Percentiles rank a stretch among this genome's conserved stretches.
Evolutionary conservation across 371 early-diverging fungal species (phyloP).

Genomic region (Mucor saturninus): DNA sequence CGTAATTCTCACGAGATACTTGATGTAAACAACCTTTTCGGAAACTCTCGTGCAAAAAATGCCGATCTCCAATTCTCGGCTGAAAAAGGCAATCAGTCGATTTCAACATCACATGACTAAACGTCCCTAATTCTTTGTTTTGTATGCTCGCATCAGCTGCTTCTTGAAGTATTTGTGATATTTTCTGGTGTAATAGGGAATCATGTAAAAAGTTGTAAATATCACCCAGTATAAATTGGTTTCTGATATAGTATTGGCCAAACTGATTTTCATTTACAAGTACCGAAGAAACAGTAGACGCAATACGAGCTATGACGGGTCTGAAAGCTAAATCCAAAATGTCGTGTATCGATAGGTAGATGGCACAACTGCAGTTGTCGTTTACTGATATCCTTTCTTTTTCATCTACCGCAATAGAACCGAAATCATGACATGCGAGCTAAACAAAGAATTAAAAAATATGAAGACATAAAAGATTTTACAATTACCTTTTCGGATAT

Average conservation of each 20-base stretch:
- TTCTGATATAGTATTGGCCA: not conserved
- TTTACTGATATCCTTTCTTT: not conserved
- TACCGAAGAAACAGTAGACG: not conserved
- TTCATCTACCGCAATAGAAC: not conserved
- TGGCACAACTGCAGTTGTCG: not conserved
- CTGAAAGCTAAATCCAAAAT: not conserved
- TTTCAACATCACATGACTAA: not conserved
- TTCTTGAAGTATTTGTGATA: not conserved
- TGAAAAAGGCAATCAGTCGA: not conserved
- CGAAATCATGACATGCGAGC: not conserved
- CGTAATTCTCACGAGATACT: not conserved
- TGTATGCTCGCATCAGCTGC: not conserved
- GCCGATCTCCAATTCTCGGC: not conserved
- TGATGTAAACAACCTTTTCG: conserved; percentile 4
- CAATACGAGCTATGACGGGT: not conserved
- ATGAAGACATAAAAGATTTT: not conserved
- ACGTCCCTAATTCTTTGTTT: not conserved
- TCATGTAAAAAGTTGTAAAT: not conserved
- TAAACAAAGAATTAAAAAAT: not conserved
- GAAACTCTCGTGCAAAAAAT: not conserved
- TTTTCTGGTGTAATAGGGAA: not conserved
- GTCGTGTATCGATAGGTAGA: not conserved
- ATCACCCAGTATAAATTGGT: not conserved
- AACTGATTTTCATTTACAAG: not conserved
- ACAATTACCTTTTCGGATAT: not conserved